Conservation (phyloP, 129 eudicot genomes). For the Flaveria trinervia region DNA sequence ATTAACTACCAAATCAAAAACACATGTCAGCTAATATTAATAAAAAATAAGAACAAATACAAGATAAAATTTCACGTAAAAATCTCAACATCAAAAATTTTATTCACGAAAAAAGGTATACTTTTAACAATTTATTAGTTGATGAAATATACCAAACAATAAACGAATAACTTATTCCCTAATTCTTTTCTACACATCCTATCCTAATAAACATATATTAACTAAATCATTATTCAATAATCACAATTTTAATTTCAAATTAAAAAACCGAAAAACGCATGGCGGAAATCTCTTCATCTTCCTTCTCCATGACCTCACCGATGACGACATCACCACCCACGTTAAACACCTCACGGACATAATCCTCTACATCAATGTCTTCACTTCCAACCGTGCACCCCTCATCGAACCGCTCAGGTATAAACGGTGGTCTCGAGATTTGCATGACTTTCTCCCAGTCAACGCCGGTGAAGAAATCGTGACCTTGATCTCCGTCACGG, state of each 20-base stretch:
- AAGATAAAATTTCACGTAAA: too few relatives aligned
- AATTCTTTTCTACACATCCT: too few relatives aligned
- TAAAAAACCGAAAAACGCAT: constrained; percentile 32
- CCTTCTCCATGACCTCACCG: constrained; percentile 6
- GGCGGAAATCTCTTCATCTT: constrained; percentile 9
- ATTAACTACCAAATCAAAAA: too few relatives aligned
- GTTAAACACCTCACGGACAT: constrained; percentile 62
- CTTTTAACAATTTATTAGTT: too few relatives aligned
- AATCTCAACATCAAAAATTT: too few relatives aligned
- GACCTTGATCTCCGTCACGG: constrained; percentile 68
- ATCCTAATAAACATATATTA: neutral
- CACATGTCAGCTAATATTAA: too few relatives aligned
- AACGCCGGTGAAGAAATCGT: constrained; percentile 62
- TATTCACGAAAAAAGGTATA: too few relatives aligned
- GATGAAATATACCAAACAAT: too few relatives aligned
- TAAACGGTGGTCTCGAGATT: constrained; percentile 76
- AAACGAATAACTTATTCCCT: too few relatives aligned
- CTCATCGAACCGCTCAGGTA: constrained; percentile 53
- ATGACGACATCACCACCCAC: constrained; percentile 26
- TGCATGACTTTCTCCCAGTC: constrained; percentile 67
- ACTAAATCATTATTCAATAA: neutral
- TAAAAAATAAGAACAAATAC: too few relatives aligned
- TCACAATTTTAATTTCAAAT: neutral
- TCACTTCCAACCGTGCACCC: constrained; percentile 44
- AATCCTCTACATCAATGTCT: constrained; percentile 63